A percentile compares a stretch with the other conserved stretches of the same genome.
Evolutionary conservation across 2,329 filamentous ascomycete species (phyloP).

Genomic region (Diaporthe citri): DNA sequence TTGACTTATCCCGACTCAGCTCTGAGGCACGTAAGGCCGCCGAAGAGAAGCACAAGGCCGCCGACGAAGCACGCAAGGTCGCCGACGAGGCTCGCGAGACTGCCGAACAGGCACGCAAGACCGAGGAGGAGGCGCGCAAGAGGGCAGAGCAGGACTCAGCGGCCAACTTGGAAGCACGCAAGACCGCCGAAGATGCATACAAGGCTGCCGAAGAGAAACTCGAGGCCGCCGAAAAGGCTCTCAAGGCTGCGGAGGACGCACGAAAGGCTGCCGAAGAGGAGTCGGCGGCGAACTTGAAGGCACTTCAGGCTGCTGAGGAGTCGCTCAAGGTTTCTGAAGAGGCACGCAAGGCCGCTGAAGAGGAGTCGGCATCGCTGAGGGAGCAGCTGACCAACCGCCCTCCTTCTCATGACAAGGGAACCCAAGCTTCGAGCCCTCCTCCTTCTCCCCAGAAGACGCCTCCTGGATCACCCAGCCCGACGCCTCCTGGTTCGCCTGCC

Average conservation of each 20-base stretch:
- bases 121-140: no score
- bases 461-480: not conserved
- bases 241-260: not conserved
- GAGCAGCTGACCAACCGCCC: not conserved
- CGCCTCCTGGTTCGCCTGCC: not conserved
- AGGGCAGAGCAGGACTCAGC: no score
- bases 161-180: not conserved
- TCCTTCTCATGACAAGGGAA: not conserved
- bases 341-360: not conserved
- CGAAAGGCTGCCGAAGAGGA: not conserved
- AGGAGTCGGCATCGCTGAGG: not conserved
- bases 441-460: not conserved
- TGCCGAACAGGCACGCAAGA: no score
- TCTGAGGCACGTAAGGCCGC: not conserved
- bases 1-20: not conserved
- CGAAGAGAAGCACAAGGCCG: not conserved
- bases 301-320: not conserved
- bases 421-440: not conserved
- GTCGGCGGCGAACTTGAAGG: no score
- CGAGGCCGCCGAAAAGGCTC: not conserved
- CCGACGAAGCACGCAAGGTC: not conserved
- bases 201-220: not conserved
- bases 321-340: not conserved
- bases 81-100: no score
- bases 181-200: not conserved